These are phyloP conservation scores for Telfairia occidentalis DNA, from an alignment of 331 rosid genomes.

Conservation along the genomic window DNA sequence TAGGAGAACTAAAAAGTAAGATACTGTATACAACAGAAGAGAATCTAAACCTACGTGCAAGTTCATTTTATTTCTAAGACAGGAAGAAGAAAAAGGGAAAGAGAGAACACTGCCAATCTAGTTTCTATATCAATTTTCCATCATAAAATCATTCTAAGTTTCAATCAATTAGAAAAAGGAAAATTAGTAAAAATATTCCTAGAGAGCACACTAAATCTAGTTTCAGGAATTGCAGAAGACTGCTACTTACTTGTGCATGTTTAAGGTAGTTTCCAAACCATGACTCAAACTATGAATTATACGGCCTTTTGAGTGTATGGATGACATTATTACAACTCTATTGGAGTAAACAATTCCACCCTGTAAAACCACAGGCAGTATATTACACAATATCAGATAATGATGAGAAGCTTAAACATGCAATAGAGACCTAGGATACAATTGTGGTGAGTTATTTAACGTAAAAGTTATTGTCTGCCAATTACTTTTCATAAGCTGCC, in stretches of 20 bases:
- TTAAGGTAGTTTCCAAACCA: conserved; percentile 63
- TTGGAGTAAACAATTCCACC: conserved; percentile 88
- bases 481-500: background rate
- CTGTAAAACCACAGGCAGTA: conserved; percentile 32
- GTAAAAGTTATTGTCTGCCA: background rate
- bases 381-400: conserved; percentile 4
- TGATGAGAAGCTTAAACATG: background rate
- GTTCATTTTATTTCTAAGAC: no score
- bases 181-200: background rate
- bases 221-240: conserved; percentile 3
- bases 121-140: background rate
- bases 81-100: no score
- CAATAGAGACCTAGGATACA: background rate
- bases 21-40: background rate
- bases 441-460: background rate
- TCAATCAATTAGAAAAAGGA: background rate
- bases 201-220: background rate
- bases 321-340: conserved; percentile 55
- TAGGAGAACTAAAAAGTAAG: background rate
- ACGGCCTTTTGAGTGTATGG: conserved; percentile 48
- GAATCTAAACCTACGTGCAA: background rate
- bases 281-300: conserved; percentile 39
- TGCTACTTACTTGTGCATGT: conserved; percentile 53
- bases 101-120: no score
- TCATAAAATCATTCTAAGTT: background rate